phyloP scores from a whole-genome alignment of 352 stramenopile genomes.

The Globisporangium ultimum region DNA sequence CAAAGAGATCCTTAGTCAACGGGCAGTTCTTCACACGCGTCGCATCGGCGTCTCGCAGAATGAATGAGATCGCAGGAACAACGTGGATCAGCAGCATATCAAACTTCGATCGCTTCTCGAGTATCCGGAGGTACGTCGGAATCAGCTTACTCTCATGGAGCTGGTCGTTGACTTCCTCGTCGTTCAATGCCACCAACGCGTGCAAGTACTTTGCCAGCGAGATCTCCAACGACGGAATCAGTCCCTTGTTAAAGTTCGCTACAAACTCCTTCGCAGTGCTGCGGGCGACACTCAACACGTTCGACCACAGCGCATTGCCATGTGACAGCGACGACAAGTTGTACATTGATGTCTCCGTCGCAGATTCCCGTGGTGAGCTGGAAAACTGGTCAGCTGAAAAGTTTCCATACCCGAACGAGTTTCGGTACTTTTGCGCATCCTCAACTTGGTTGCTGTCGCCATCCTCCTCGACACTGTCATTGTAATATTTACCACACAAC shows the following conservation, averaged over 20 bases:
- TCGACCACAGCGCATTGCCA: conserved; percentile 55
- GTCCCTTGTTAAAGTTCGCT: conserved; percentile 51
- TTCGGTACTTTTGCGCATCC: conserved; percentile 26
- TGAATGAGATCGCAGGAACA: conserved; percentile 73
- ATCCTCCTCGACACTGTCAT: conserved; percentile 30
- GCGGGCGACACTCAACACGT: conserved; percentile 41
- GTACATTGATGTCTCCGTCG: conserved; percentile 76
- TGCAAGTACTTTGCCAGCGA: conserved; percentile 80
- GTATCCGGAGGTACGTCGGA: conserved; percentile 59
- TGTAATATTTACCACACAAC: conserved; percentile 60
- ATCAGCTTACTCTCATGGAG: conserved; percentile 61
- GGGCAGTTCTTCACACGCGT: conserved; percentile 63
- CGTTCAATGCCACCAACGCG: conserved; percentile 69
- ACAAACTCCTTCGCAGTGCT: conserved; percentile 49
- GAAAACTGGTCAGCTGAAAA: conserved; percentile 60
- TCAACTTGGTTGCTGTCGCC: conserved; percentile 33
- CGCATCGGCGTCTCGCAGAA: conserved; percentile 69
- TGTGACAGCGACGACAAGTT: conserved; percentile 62
- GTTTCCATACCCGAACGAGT: conserved; percentile 46
- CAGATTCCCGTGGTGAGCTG: conserved; percentile 49
- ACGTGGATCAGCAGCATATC: conserved; percentile 88
- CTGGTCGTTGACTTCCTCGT: conserved; percentile 53
- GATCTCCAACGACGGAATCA: conserved; percentile 78
- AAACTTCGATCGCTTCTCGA: conserved; percentile 65
- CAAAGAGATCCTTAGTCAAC: conserved; percentile 74